Conservation (phyloP, 2,329 filamentous ascomycete species). For the Colletotrichum camelliae region DNA sequence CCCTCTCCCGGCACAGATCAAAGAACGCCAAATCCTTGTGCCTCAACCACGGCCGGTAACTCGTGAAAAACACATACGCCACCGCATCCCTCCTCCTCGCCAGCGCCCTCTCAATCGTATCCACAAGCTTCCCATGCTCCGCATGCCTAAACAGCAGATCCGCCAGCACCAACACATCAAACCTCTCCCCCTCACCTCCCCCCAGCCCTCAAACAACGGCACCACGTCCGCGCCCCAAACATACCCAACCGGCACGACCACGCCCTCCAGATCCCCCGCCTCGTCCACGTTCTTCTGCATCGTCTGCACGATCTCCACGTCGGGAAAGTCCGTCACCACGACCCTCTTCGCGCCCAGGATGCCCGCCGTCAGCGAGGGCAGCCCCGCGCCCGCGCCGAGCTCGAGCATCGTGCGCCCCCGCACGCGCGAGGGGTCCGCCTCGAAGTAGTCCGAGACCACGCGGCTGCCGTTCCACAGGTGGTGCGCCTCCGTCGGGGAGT, state of each 20-base stretch:
- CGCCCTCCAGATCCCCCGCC: conserved; percentile 35
- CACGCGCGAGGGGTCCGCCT: conserved; percentile 71
- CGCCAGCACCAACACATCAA: conserved; percentile 85
- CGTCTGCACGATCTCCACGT: conserved; percentile 81
- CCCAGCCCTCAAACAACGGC: conserved; percentile 61
- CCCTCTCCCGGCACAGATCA: conserved; percentile 71
- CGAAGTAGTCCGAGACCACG: conserved; percentile 78
- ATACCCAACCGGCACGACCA: conserved; percentile 71
- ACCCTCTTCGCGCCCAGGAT: conserved; percentile 72
- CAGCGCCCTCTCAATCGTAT: conserved; percentile 73
- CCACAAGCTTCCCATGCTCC: conserved; percentile 80
- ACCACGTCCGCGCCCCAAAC: conserved; percentile 78
- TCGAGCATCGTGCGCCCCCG: conserved; percentile 77
- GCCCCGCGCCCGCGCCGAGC: conserved; percentile 85
- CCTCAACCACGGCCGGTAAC: conserved; percentile 89
- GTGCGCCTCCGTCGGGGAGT: conserved; percentile 89
- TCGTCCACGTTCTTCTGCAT: conserved; percentile 77
- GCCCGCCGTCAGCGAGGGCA: conserved; percentile 81
- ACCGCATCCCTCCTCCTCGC: conserved; percentile 57
- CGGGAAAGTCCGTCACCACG: conserved; percentile 89
- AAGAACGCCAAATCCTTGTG: conserved; percentile 89
- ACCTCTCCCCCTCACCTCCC: conserved; percentile 44
- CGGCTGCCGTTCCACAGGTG: conserved; percentile 90
- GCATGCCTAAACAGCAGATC: conserved; percentile 92
- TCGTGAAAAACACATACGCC: conserved; percentile 92